A percentile compares a stretch with the other conserved stretches of the same genome.
phyloP scores from a whole-genome alignment of 345 rosid genomes.

The Psidium guajava region DNA sequence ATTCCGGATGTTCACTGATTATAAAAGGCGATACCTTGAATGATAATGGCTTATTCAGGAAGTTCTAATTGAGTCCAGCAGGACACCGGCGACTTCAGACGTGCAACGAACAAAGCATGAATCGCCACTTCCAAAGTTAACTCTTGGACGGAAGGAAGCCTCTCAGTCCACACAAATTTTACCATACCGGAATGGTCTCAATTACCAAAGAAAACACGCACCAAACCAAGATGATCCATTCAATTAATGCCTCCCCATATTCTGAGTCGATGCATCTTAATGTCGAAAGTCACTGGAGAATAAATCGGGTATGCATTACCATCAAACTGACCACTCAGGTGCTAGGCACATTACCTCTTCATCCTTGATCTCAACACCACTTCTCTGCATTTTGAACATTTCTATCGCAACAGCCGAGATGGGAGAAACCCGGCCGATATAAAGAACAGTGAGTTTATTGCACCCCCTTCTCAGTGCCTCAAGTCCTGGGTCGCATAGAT shows the following conservation, averaged over 20 bases:
- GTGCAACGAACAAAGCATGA: neutral
- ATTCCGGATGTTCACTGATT: neutral
- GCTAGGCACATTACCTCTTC: neutral
- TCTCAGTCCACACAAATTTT: neutral
- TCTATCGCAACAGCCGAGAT: neutral
- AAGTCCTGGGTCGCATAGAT: slow-evolving; percentile 52
- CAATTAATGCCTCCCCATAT: neutral
- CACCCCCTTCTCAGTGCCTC: slow-evolving; percentile 60
- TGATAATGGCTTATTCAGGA: neutral
- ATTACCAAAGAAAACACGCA: neutral
- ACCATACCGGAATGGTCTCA: neutral
- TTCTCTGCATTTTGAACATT: neutral
- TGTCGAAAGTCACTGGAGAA: neutral
- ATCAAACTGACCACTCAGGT: neutral
- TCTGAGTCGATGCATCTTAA: neutral
- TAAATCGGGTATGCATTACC: neutral
- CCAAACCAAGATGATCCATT: neutral
- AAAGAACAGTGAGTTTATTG: slow-evolving; percentile 38
- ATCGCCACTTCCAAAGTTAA: neutral
- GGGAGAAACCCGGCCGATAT: slow-evolving; percentile 15
- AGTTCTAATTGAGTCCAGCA: neutral
- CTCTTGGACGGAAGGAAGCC: neutral
- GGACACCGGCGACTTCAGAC: neutral
- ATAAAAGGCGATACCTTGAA: neutral
- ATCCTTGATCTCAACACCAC: neutral